phyloP scores from a whole-genome alignment of 495 filamentous ascomycete genomes.

The Viridothelium virens region DNA sequence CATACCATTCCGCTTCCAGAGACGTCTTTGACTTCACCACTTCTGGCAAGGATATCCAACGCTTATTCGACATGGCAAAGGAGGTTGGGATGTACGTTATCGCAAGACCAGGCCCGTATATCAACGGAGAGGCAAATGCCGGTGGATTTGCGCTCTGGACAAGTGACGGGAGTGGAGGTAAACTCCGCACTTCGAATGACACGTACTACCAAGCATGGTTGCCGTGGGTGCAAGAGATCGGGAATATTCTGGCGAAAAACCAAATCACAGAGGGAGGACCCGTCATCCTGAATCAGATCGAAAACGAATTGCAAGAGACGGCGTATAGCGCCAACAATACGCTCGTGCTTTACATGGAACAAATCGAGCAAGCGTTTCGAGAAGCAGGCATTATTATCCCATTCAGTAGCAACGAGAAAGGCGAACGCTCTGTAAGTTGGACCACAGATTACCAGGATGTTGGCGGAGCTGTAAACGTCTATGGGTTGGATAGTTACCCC shows the following conservation, averaged over 20 bases:
- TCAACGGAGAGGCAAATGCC: conserved; percentile 45
- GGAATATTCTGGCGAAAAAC: conserved; percentile 28
- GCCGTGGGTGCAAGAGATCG: conserved; percentile 19
- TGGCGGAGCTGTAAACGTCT: conserved; percentile 54
- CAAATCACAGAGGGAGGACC: conserved; percentile 52
- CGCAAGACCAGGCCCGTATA: conserved; percentile 51
- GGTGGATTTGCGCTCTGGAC: conserved; percentile 58
- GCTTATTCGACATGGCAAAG: conserved; percentile 49
- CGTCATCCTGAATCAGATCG: conserved; percentile 50
- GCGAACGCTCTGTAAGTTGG: conserved; percentile 38
- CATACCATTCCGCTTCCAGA: conserved; percentile 46
- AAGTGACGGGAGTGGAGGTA: conserved; percentile 49
- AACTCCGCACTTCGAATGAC: conserved; percentile 41
- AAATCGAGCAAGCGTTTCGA: conserved; percentile 45
- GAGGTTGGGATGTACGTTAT: conserved; percentile 52
- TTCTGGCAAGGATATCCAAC: conserved; percentile 47
- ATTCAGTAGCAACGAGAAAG: conserved; percentile 48
- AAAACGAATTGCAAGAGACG: conserved; percentile 46
- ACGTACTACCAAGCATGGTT: conserved; percentile 48
- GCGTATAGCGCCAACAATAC: conserved; percentile 40
- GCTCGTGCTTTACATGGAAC: conserved; percentile 51
- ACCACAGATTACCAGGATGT: conserved; percentile 37
- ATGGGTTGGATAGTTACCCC: conserved; percentile 53
- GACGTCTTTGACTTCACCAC: conserved; percentile 48
- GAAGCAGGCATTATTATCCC: conserved; percentile 50